phyloP scores from a whole-genome alignment of 306 rosid genomes.

The Neltuma alba region DNA sequence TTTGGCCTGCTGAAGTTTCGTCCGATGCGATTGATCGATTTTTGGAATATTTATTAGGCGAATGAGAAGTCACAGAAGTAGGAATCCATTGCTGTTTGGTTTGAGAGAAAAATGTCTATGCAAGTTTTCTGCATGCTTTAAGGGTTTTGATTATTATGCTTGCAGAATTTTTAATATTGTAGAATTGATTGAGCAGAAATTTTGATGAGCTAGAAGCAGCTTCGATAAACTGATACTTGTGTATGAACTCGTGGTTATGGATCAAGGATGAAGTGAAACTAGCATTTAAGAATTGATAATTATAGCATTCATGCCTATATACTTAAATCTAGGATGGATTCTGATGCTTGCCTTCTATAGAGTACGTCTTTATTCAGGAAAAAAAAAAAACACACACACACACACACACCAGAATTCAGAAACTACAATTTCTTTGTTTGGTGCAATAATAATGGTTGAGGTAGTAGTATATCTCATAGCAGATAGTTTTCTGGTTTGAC shows the following conservation, averaged over 20 bases:
- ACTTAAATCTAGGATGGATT: not conserved
- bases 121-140: not conserved
- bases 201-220: not conserved
- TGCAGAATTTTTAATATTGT: not conserved
- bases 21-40: not conserved
- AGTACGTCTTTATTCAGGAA: not conserved
- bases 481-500: not conserved
- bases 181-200: not conserved
- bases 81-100: not conserved
- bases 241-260: not conserved
- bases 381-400: no score
- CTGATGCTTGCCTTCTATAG: not conserved
- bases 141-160: not conserved
- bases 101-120: not conserved
- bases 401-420: not conserved
- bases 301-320: not conserved
- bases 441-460: not conserved
- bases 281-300: constrained; percentile 3
- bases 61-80: not conserved
- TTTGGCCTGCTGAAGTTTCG: not conserved
- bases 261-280: constrained; percentile 19
- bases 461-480: not conserved
- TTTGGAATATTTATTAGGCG: not conserved
- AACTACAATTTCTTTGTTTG: not conserved
- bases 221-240: not conserved